phyloP scores from a whole-genome alignment of 1,284 basidiomycete genomes.

The Leccinum glutinopallens region DNA sequence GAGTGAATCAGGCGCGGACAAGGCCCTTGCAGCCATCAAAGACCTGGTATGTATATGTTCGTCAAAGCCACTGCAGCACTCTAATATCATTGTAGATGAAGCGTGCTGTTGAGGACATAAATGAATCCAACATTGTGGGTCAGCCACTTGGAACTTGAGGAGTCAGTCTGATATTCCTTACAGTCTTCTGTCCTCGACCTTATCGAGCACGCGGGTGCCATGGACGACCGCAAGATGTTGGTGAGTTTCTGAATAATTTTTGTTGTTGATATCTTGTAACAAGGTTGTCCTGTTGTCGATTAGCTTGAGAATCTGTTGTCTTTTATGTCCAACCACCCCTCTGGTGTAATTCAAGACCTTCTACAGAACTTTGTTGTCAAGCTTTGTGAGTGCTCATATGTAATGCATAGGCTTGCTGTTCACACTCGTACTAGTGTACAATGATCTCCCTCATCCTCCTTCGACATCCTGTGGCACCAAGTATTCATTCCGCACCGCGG shows the following conservation, averaged over 20 bases:
- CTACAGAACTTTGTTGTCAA: slow-evolving; percentile 59
- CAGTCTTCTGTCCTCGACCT: slow-evolving; percentile 59
- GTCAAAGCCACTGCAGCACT: neutral
- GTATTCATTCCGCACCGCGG: slow-evolving; percentile 68
- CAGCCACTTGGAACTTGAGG: neutral
- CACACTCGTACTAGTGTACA: slow-evolving; percentile 55
- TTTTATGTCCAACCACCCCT: slow-evolving; percentile 61
- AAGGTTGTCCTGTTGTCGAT: neutral
- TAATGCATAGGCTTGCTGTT: slow-evolving; percentile 6
- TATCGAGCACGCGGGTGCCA: slow-evolving; percentile 54
- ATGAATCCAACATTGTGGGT: slow-evolving; percentile 34
- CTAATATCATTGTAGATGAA: slow-evolving; percentile 26
- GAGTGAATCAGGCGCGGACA: too few relatives aligned
- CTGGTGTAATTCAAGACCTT: slow-evolving; percentile 46
- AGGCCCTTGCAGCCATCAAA: slow-evolving; percentile 35
- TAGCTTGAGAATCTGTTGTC: slow-evolving; percentile 71
- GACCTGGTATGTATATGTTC: slow-evolving; percentile 30
- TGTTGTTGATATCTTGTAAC: neutral
- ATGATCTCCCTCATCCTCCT: slow-evolving; percentile 77
- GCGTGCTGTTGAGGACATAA: slow-evolving; percentile 34
- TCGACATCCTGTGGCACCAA: slow-evolving; percentile 62
- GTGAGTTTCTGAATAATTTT: slow-evolving; percentile 33
- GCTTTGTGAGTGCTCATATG: slow-evolving; percentile 47
- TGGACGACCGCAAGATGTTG: slow-evolving; percentile 66
- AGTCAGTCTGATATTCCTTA: neutral